Base-by-base conservation (phyloP, 2,329 filamentous ascomycete species). In the Diplodia corticola region DNA sequence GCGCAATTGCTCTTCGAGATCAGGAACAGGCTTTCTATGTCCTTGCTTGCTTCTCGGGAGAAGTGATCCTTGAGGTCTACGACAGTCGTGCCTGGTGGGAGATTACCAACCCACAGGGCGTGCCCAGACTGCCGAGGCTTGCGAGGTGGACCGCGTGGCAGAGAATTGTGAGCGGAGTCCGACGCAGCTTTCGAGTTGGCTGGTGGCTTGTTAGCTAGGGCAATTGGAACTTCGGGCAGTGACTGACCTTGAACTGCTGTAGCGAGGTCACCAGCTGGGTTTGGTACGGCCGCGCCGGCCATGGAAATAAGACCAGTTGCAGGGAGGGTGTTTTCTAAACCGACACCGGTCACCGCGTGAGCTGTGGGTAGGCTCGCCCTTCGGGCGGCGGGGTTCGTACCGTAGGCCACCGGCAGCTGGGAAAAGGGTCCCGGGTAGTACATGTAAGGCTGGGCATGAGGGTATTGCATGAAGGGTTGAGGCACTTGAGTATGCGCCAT, bases 1-100 rank as follows among this genome's bases (percentile, higher is more conserved):
- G 93, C 94, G 74, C 94, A 98, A 75, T 97, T 97, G 76, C 93
- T 97, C 77, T 97, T 97, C 0, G 93, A 94, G 48, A 98, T 98
- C 40, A 98, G 81, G 71, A 98, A 97, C 0, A 98, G 82, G 54
- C 93, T 97, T 75, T 97, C 91, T 24, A 98, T 87, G 1, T 93
- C 86, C 49, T 83, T 86, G 0, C 84, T 85, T 0, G 92, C 89
- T 70, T 93, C 90, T 69, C 87, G 88, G 68, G 91, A 96, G 67
- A 97, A 95, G 75, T 97, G 91, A 67, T 95, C 88, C 63, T 97
- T 96, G n/a, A 98, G 81, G 67, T 86, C 90, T 78, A 92, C 88
- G 13, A 98, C 84, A 48, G 89, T 89, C 0, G 93, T 91, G 57
- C 92, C 90, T 0, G 92, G 91, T 4, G 94, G 93, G 0, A 98